Conservation (phyloP, 106 monocot genomes). For the Amphibolis antarctica region DNA sequence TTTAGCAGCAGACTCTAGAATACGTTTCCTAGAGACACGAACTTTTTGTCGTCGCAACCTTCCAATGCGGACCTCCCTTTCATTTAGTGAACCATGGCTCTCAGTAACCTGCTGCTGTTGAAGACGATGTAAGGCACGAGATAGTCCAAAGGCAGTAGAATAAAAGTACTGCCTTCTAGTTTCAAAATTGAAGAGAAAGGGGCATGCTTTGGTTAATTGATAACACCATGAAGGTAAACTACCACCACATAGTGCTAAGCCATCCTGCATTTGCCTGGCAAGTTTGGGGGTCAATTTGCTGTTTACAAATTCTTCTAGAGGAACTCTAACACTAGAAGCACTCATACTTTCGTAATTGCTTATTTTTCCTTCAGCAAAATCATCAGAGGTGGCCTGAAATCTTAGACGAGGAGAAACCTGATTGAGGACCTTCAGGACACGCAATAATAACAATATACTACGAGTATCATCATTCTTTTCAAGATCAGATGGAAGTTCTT, state of each 20-base stretch:
- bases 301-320: constrained; percentile 60
- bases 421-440: constrained; percentile 74
- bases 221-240: constrained; percentile 97
- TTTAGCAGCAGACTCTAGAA: constrained; percentile 85
- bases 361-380: constrained; percentile 65
- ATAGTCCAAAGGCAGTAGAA: constrained; percentile 89
- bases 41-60: constrained; percentile 91
- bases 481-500: constrained; percentile 87
- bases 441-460: constrained; percentile 74
- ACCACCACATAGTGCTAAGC: constrained; percentile 89
- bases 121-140: constrained; percentile 87
- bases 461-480: constrained; percentile 79
- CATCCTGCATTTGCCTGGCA: constrained; percentile 85
- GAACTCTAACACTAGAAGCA: constrained; percentile 39
- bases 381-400: constrained; percentile 55
- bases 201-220: constrained; percentile 88
- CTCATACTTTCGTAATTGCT: constrained; percentile 39
- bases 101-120: constrained; percentile 84
- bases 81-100: constrained; percentile 44
- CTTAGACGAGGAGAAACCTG: constrained; percentile 81
- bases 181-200: constrained; percentile 94
- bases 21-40: constrained; percentile 86
- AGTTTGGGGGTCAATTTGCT: constrained; percentile 87
- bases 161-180: constrained; percentile 88
- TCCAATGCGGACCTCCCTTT: constrained; percentile 86